Evolutionary conservation across 768 basidiomycete species (phyloP).

Genomic region (Kwoniella heveanensis): DNA sequence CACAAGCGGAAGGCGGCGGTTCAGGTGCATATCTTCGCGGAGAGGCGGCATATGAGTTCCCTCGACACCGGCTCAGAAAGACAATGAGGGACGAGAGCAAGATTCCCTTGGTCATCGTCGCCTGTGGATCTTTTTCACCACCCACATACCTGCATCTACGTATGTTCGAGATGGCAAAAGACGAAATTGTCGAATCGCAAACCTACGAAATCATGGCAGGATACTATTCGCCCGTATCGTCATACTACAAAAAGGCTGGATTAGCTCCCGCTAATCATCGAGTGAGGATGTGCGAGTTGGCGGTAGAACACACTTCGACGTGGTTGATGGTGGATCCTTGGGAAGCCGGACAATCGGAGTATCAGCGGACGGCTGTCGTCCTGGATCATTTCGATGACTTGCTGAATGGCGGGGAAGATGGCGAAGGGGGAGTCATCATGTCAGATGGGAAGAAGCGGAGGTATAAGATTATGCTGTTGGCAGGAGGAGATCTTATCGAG

Average conservation of each 20-base stretch:
- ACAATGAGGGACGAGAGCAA: constrained; percentile 54
- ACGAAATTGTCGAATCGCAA: constrained; percentile 82
- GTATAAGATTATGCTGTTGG: constrained; percentile 87
- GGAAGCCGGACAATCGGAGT: constrained; percentile 87
- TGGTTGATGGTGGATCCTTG: constrained; percentile 99
- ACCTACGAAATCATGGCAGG: constrained; percentile 94
- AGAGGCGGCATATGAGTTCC: constrained; percentile 56
- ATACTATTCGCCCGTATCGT: constrained; percentile 86
- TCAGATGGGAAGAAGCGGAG: constrained; percentile 70
- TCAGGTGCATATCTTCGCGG: constrained; percentile 50
- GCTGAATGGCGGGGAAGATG: constrained; percentile 76
- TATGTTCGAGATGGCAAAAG: constrained; percentile 99
- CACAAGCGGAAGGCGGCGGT: constrained; percentile 45
- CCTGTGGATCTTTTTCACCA: constrained; percentile 96
- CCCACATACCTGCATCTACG: constrained; percentile 94
- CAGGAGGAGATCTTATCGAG: constrained; percentile 95
- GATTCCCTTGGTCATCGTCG: constrained; percentile 86
- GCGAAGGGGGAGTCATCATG: constrained; percentile 69
- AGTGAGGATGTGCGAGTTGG: constrained; percentile 72
- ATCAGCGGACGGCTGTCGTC: constrained; percentile 94
- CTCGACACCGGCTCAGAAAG: constrained; percentile 52
- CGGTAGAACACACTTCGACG: constrained; percentile 81
- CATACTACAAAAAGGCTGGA: constrained; percentile 88
- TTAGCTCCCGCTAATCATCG: constrained; percentile 82
- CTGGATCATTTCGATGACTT: constrained; percentile 96